These are phyloP conservation scores for Rhodotorula diobovata DNA, from an alignment of 768 basidiomycete genomes.

Conservation along the genomic window DNA sequence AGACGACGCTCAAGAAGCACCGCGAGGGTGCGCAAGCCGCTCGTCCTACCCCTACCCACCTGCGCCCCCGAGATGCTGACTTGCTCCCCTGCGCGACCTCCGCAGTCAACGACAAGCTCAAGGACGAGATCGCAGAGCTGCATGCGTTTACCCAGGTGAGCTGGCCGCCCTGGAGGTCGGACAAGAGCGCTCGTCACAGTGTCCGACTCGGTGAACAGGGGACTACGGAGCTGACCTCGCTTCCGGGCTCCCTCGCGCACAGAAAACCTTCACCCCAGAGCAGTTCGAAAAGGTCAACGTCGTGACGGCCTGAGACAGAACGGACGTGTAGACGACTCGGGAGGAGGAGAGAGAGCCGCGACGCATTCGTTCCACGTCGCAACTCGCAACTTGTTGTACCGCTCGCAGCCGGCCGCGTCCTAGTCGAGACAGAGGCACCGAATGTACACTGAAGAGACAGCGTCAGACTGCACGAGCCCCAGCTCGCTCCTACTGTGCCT, in stretches of 20 bases:
- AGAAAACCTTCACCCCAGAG: conserved; percentile 42
- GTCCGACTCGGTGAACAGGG: background rate
- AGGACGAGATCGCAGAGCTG: conserved; percentile 42
- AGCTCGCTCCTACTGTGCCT: background rate
- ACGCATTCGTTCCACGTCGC: too few relatives aligned
- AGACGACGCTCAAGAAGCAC: conserved; percentile 42
- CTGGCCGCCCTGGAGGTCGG: background rate
- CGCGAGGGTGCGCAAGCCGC: conserved; percentile 28
- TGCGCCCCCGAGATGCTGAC: background rate
- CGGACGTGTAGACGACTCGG: background rate
- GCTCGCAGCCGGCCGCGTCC: too few relatives aligned
- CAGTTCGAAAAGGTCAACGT: conserved; percentile 39
- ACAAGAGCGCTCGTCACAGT: background rate
- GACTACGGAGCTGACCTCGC: background rate
- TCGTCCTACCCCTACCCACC: too few relatives aligned
- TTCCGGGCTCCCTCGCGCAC: background rate
- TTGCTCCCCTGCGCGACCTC: too few relatives aligned
- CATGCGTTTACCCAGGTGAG: conserved; percentile 43
- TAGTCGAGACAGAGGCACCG: too few relatives aligned
- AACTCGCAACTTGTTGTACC: background rate
- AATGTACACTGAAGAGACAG: too few relatives aligned
- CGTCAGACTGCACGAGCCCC: too few relatives aligned
- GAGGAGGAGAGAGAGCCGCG: background rate
- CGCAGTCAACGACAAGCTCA: conserved; percentile 42
- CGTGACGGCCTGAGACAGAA: background rate